phyloP scores from a whole-genome alignment of 2,329 filamentous ascomycete genomes.

The Aspergillus proliferans region DNA sequence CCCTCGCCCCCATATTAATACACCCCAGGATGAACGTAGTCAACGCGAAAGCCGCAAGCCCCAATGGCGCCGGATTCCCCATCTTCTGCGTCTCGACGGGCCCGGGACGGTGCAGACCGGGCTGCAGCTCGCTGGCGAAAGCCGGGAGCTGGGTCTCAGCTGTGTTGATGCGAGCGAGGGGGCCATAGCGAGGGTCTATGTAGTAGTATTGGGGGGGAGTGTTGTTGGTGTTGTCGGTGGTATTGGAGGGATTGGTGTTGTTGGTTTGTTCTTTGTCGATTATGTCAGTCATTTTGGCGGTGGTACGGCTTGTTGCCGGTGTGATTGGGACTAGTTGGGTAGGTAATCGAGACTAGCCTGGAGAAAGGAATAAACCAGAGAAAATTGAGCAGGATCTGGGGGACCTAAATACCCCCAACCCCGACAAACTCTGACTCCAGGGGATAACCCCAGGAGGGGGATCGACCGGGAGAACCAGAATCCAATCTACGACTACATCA shows the following conservation, averaged over 20 bases:
- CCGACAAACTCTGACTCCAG: background rate
- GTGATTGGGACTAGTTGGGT: background rate
- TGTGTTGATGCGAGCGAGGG: slow-evolving; percentile 39
- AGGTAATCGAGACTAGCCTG: background rate
- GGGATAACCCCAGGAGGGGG: background rate
- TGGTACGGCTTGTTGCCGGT: background rate
- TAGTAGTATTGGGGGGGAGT: background rate
- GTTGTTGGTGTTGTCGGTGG: background rate
- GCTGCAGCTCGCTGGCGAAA: slow-evolving; percentile 63
- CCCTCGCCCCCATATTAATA: slow-evolving; percentile 60
- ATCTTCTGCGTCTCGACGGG: slow-evolving; percentile 52
- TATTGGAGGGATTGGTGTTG: background rate
- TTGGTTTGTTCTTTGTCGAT: background rate
- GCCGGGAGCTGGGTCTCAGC: slow-evolving; percentile 43
- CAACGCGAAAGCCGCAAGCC: slow-evolving; percentile 66
- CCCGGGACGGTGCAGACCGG: slow-evolving; percentile 55
- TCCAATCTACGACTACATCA: too few relatives aligned
- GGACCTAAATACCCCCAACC: background rate
- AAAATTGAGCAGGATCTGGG: background rate
- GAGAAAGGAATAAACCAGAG: background rate
- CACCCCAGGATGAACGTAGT: slow-evolving; percentile 71
- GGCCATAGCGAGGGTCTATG: slow-evolving; percentile 23
- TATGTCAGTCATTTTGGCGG: background rate
- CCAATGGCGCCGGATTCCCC: slow-evolving; percentile 68
- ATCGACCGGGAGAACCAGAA: background rate